These are phyloP conservation scores for Stachybotrys echinatus DNA, from an alignment of 2,329 filamentous ascomycete species.

Conservation along the genomic window DNA sequence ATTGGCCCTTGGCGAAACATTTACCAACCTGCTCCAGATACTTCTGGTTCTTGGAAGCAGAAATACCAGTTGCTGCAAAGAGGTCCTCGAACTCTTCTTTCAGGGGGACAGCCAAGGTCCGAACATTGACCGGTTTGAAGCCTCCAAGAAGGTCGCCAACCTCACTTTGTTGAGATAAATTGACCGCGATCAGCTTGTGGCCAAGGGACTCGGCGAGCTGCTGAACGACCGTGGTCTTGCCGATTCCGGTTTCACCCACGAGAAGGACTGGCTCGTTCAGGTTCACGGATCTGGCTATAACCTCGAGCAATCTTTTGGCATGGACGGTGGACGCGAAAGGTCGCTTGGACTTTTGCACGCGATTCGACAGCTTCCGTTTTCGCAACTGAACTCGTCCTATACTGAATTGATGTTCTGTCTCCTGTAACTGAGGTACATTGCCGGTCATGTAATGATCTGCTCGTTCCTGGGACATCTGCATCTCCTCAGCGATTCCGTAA, in stretches of 20 bases:
- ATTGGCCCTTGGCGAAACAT: constrained; percentile 75
- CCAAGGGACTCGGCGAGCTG: constrained; percentile 81
- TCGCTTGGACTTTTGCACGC: constrained; percentile 46
- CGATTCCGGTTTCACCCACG: constrained; percentile 98
- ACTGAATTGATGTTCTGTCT: constrained; percentile 49
- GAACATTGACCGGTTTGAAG: constrained; percentile 91
- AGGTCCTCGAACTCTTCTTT: constrained; percentile 92
- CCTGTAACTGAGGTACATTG: constrained; percentile 66
- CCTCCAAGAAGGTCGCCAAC: constrained; percentile 92
- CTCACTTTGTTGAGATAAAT: constrained; percentile 96
- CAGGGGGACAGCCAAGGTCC: constrained; percentile 80
- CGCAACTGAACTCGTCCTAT: constrained; percentile 63
- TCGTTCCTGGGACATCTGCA: constrained; percentile 79
- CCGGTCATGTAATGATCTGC: constrained; percentile 71
- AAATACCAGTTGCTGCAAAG: constrained; percentile 80
- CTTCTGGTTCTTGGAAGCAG: constrained; percentile 77
- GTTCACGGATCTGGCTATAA: constrained; percentile 76
- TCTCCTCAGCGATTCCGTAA: constrained; percentile 72
- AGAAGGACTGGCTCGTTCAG: constrained; percentile 85
- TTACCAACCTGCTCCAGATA: constrained; percentile 80
- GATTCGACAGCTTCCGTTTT: constrained; percentile 47
- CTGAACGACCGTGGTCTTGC: constrained; percentile 95
- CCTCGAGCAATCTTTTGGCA: constrained; percentile 79
- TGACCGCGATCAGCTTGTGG: constrained; percentile 85
- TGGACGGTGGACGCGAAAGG: constrained; percentile 87